phyloP scores from a whole-genome alignment of 352 stramenopile species.

The Phytopythium litorale region DNA sequence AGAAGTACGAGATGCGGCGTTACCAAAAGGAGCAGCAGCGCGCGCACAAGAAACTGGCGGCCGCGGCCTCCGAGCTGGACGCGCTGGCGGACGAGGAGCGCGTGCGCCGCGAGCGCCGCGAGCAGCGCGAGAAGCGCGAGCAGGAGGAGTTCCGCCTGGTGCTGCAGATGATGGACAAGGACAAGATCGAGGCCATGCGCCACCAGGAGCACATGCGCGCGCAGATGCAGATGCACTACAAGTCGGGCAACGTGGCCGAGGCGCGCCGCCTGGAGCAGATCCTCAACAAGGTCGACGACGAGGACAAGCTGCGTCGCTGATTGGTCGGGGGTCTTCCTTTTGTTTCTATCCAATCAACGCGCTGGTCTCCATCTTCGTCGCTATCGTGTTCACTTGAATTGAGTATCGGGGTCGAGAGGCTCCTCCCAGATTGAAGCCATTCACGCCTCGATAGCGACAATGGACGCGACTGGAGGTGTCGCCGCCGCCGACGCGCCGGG shows the following conservation, averaged over 20 bases:
- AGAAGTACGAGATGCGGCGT: constrained; percentile 96
- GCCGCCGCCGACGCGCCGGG: not conserved
- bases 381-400: not conserved
- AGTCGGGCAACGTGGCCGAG: constrained; percentile 81
- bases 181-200: constrained; percentile 88
- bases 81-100: constrained; percentile 56
- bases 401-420: not conserved
- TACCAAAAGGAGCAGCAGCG: constrained; percentile 85
- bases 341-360: not conserved
- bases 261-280: constrained; percentile 82
- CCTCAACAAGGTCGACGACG: constrained; percentile 58
- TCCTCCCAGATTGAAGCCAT: not conserved
- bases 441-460: not conserved
- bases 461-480: not conserved
- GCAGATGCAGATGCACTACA: constrained; percentile 91
- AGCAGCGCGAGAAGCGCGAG: constrained; percentile 52
- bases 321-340: not conserved
- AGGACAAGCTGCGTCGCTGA: constrained; percentile 28
- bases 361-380: not conserved
- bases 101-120: constrained; percentile 52
- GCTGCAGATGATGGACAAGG: constrained; percentile 78
- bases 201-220: constrained; percentile 75
- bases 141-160: constrained; percentile 74
- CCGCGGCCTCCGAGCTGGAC: constrained; percentile 13
- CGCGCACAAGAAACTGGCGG: constrained; percentile 24